Base-by-base conservation (phyloP, 257 asterid genomes). In the Solanum tarijense region DNA sequence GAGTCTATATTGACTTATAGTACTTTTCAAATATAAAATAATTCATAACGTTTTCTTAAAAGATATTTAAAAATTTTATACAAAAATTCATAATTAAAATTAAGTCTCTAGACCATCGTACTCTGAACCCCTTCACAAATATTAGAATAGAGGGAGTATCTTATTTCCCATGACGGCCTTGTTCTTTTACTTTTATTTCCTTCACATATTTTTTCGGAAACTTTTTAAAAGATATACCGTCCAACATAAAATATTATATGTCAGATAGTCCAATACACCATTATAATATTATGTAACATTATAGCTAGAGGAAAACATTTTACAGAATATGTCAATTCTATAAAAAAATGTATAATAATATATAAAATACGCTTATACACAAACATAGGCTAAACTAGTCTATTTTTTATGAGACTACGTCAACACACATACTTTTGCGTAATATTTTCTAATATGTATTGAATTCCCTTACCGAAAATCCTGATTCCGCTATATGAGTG, bases 141-240 rank as follows among this genome's bases (percentile, higher is more conserved):
- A 20, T 32, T 8, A 10, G 25, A 32, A 72, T 8, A 4, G 2
- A 72, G 6, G 7, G 13, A 31, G n/a, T 23, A 75, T 21, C 21
- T 38, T 38, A 75, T 38, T 36, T 38, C 48, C 48, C 48, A 34
- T 34, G 14, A 4, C 4, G 5, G 9, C 21, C 12, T 16, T 31
- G 38, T 31, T 14, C 38, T 29, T 69, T 13, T 0, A 69, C 75
- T 69, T 69, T 25, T 9, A 62, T 62, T 62, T 23, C 34, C 9
- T 11, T 2, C 34, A 12, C 73, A 25, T 25, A 5, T 25, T 66
- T 65, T 52, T 65, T 62, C 0, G 9, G 8, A 2, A 25, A 11
- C 0, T 5, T 66, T 25, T 25, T 0, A 25, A 65, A 65, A 65
- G 2, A 25, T 66, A 66, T 66, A 25, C 0, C 0, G 34, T 11